These are phyloP conservation scores for Heterobasidion parviporum DNA, from an alignment of 1,284 basidiomycete genomes.

Conservation along the genomic window DNA sequence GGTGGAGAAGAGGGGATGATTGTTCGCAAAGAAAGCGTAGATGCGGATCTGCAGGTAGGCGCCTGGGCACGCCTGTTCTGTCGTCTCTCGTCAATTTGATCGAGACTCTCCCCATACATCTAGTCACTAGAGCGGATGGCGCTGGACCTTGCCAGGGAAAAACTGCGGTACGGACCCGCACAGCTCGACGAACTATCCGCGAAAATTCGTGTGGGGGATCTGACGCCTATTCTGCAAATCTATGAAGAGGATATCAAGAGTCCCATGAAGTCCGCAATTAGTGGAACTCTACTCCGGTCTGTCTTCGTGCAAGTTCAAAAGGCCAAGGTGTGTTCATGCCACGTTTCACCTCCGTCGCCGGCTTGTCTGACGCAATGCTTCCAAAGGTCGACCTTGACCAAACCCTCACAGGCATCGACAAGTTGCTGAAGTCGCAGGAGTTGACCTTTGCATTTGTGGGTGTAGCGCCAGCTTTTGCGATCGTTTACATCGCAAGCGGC, in stretches of 20 bases:
- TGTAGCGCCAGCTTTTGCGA: constrained; percentile 81
- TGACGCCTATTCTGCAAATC: constrained; percentile 81
- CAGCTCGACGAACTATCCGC: constrained; percentile 60
- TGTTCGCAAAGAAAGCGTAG: constrained; percentile 69
- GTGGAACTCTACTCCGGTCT: constrained; percentile 79
- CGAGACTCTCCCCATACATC: not conserved
- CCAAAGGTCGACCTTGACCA: constrained; percentile 84
- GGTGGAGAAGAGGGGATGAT: constrained; percentile 70
- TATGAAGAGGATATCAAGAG: constrained; percentile 91
- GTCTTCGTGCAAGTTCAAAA: constrained; percentile 95
- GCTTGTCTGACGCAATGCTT: not conserved
- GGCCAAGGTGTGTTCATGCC: constrained; percentile 61
- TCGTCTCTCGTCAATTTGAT: not conserved
- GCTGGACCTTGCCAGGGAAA: constrained; percentile 75
- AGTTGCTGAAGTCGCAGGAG: constrained; percentile 89
- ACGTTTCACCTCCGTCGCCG: not conserved
- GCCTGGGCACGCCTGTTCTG: constrained; percentile 13
- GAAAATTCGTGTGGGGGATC: constrained; percentile 74
- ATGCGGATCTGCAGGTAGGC: constrained; percentile 66
- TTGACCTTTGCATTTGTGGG: constrained; percentile 97
- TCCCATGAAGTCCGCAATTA: constrained; percentile 76
- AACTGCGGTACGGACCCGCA: constrained; percentile 52
- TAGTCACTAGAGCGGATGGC: constrained; percentile 94
- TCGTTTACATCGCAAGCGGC: constrained; percentile 66
- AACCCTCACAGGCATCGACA: constrained; percentile 82